Base-by-base conservation (phyloP, 1,139 yeast genomes). In the Nadsonia starkeyi-henricii region DNA sequence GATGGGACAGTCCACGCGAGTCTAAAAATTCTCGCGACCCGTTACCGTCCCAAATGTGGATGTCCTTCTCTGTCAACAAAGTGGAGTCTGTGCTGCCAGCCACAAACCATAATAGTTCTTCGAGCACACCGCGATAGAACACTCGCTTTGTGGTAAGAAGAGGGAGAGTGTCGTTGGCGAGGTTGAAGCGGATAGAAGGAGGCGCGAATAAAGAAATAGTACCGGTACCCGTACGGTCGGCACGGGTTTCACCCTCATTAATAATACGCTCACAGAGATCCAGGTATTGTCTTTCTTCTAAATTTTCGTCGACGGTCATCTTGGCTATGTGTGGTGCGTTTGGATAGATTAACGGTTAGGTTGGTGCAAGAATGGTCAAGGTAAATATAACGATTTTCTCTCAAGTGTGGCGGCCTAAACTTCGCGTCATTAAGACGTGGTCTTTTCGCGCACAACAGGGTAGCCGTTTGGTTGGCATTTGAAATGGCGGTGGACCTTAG, bases 221-320 rank as follows among this genome's bases (percentile, higher is more conserved):
- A 12, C 99, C 99, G 0, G 98, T 91, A 1, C 98, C 99, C 1
- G 99, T 91, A 62, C 99, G 74, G 62, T 91, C 99, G 4, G 93
- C 88, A 53, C 99, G 79, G 57, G 75, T 75, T 62, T 91, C 97
- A 41, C 98, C 98, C 55, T 83, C 78, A 2, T 74, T 71, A 33
- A 91, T 79, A 62, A 93, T 91, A 13, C 76, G 70, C 51, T 71
- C 67, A 63, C 97, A 86, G 46, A 91, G 75, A 55, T 85, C 89
- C 41, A 91, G 75, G 62, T 91, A 91, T 15, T 88, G 89, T 58
- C 79, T 82, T 65, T 91, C 99, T 54, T 85, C 89, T 1, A 50
- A 23, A 23, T 23, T 23, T 23, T 23, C 28, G 9, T 23, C 28
- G 5, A 9, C 28, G 9, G 28, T 23, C 28, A 23, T 23, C 5